phyloP scores from a whole-genome alignment of 805 yeast genomes.

The Candida wancherniae region DNA sequence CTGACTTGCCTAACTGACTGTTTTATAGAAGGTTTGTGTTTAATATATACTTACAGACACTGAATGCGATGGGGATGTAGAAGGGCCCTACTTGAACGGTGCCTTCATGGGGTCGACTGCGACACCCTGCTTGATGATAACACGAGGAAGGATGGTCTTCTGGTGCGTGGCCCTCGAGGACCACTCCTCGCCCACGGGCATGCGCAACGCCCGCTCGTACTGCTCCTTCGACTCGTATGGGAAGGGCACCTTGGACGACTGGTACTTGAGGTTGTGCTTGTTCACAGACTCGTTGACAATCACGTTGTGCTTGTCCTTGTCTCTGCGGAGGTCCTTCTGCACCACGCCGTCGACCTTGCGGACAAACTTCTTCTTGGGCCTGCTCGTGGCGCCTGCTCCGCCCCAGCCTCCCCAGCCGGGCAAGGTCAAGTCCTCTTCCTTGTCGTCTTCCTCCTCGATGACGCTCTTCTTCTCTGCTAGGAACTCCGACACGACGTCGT shows the following conservation, averaged over 20 bases:
- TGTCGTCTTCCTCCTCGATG: conserved; percentile 75
- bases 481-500: conserved; percentile 83
- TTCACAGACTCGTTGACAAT: conserved; percentile 84
- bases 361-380: conserved; percentile 55
- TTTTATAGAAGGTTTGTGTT: too few species aligned
- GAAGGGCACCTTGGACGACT: conserved; percentile 86
- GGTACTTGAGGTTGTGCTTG: conserved; percentile 81
- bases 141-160: conserved; percentile 81
- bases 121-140: conserved; percentile 79
- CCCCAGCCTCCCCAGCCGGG: conserved; percentile 99
- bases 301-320: conserved; percentile 70
- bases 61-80: neutral
- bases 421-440: conserved; percentile 75
- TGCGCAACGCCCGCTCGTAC: conserved; percentile 86
- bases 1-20: too few species aligned
- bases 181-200: conserved; percentile 99
- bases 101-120: conserved; percentile 89
- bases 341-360: conserved; percentile 76
- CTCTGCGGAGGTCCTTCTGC: conserved; percentile 66
- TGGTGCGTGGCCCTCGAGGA: conserved; percentile 83
- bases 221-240: conserved; percentile 92
- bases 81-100: conserved; percentile 54
- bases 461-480: conserved; percentile 67
- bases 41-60: neutral
- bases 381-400: conserved; percentile 45